These are phyloP conservation scores for Pterula multifida DNA, from an alignment of 1,284 basidiomycete species.

Conservation along the genomic window DNA sequence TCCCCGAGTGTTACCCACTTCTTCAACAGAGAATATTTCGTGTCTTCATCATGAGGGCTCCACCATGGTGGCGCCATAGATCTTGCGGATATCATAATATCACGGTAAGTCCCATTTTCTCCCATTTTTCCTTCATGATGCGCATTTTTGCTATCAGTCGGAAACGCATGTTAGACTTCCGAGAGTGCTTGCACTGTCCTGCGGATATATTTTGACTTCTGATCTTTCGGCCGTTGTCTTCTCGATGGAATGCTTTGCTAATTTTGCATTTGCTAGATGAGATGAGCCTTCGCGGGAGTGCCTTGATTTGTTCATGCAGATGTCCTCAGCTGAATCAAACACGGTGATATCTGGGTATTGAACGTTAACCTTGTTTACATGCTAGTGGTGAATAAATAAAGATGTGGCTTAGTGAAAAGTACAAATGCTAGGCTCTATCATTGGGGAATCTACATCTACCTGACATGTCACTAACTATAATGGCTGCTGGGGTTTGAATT, in stretches of 20 bases:
- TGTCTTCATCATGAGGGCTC: no score
- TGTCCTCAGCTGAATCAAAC: not conserved
- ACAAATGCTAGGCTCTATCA: slow-evolving; percentile 1
- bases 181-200: slow-evolving; percentile 22
- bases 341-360: not conserved
- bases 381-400: no score
- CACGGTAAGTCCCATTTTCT: no score
- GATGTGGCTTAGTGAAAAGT: not conserved
- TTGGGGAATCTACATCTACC: not conserved
- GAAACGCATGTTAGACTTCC: slow-evolving; percentile 41
- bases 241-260: not conserved
- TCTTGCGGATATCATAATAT: no score
- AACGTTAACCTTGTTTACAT: no score
- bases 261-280: slow-evolving; percentile 3
- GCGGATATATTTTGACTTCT: slow-evolving; percentile 27
- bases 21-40: no score
- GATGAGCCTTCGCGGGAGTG: not conserved
- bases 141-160: slow-evolving; percentile 20
- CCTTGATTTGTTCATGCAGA: not conserved
- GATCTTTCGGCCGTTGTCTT: slow-evolving; percentile 12
- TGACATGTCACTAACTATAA: no score
- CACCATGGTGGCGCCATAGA: no score
- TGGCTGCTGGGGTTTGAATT: slow-evolving; percentile 31
- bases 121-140: slow-evolving; percentile 21
- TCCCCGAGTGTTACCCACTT: no score